Evolutionary conservation across 345 rosid species (phyloP).

Genomic region (Capsella bursapastoris): DNA sequence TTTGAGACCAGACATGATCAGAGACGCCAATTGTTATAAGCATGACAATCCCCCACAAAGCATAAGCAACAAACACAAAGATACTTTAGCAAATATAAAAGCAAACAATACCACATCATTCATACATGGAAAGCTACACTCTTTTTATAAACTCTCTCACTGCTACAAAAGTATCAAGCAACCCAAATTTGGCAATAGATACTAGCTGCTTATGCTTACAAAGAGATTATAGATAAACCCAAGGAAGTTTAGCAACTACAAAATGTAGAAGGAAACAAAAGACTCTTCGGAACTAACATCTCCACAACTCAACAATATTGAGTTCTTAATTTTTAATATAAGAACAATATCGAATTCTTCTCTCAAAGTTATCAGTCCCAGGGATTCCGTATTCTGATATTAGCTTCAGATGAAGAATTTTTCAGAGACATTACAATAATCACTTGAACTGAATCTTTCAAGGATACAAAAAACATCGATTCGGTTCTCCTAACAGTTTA

Average conservation of each 20-base stretch:
- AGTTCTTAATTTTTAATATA: background rate
- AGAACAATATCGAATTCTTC: constrained; percentile 7
- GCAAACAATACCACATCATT: constrained; percentile 2
- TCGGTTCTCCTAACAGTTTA: background rate
- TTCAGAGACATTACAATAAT: background rate
- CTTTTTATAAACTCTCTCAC: background rate
- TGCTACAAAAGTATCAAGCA: background rate
- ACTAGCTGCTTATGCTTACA: background rate
- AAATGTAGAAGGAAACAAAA: background rate
- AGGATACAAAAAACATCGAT: background rate
- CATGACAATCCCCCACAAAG: constrained; percentile 1
- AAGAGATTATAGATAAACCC: background rate
- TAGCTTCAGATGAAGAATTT: background rate
- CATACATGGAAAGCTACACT: background rate
- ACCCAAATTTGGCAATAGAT: no score
- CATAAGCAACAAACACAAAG: background rate
- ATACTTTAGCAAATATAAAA: background rate
- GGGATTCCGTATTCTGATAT: background rate
- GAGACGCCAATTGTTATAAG: constrained; percentile 2
- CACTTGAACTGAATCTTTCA: constrained; percentile 1
- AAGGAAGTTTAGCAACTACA: background rate
- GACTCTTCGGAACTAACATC: background rate
- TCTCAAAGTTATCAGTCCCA: background rate
- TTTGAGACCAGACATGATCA: background rate
- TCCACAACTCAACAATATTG: background rate